Evolutionary conservation across 2,329 filamentous ascomycete species (phyloP), one percentile per base, ranked within the genome.

Genomic region (Aureobasidium sp.): DNA sequence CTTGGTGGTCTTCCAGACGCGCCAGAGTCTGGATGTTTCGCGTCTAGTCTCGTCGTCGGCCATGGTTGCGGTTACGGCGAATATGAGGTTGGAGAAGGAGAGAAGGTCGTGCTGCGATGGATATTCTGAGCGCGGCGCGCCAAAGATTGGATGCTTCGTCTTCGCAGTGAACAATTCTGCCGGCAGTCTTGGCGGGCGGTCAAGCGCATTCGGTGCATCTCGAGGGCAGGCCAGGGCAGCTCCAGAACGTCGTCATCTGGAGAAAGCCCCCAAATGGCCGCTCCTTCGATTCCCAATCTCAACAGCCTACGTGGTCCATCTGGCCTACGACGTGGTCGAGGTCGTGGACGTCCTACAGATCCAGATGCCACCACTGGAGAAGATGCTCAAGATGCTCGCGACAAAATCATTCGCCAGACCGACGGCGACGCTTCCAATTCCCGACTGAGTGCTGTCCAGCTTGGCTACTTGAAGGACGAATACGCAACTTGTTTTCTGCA

Each of bases 401-500:
- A 97, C 74, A 79, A 81, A 63, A 83, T 88, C 44, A 87, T 99
- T 62, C 93, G 96, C 74, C 86, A 86, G 65, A 99, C 94, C 3
- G 94, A 99, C 75, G 86, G 87, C 64, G 94, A 99, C 77, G 94
- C 94, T 30, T 90, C 90, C 63, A 85, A 91, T 45, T 96, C 91
- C 34, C 85, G 94, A 39, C 78, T 96, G 74, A 97, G 92, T 72
- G 93, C 93, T 13, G 91, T 97, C 16, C 83, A 88, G 62, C 72
- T 91, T 55, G 91, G 91, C 36, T 97, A 97, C 72, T 79, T 99
- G 1, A 77, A 89, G 2, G 94, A 99, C 71, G 83, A 83, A 0
- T 97, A 88, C 75, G 91, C 91, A 2, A 77, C 77, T 59, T 80
- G 81, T 60, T 91, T 97, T 71, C 86, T 88, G 2, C 75, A 74